Conservation (phyloP, 2,329 filamentous ascomycete genomes). For the Fusarium sp. region DNA sequence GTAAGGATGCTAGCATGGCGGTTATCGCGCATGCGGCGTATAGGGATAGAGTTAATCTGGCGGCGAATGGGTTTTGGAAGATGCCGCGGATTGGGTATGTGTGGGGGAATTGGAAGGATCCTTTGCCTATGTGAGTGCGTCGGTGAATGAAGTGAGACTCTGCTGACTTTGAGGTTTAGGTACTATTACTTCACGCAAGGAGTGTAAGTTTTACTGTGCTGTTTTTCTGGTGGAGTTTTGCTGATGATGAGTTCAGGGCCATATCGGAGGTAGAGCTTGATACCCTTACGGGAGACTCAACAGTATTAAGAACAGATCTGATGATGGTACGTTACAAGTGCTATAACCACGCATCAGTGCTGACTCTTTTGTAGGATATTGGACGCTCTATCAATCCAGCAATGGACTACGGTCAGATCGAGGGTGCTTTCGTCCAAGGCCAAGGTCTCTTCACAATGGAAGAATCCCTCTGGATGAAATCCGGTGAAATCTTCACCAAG, state of each 20-base stretch:
- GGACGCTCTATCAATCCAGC: background rate
- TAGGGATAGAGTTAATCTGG: conserved; percentile 82
- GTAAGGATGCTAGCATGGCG: background rate
- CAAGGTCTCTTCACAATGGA: background rate
- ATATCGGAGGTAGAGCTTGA: background rate
- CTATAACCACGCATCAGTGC: fast-evolving
- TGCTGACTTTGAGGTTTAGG: background rate
- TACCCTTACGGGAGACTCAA: background rate
- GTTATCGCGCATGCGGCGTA: conserved; percentile 10
- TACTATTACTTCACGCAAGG: conserved; percentile 3
- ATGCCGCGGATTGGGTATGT: conserved; percentile 91
- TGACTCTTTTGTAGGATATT: background rate
- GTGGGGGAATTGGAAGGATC: conserved; percentile 89
- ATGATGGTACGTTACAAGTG: background rate
- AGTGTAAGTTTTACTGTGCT: background rate
- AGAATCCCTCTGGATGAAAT: background rate
- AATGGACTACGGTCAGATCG: background rate
- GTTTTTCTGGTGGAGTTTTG: fast-evolving
- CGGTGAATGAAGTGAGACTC: no score
- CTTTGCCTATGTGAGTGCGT: conserved; percentile 79
- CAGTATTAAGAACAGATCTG: background rate
- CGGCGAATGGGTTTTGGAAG: conserved; percentile 90
- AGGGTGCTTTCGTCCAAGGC: background rate
- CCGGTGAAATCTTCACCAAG: background rate
- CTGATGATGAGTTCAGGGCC: background rate